A percentile compares a stretch with the other conserved stretches of the same genome.
Evolutionary conservation across 768 basidiomycete genomes (phyloP).

Genomic region (Pleurotus cornucopiae): DNA sequence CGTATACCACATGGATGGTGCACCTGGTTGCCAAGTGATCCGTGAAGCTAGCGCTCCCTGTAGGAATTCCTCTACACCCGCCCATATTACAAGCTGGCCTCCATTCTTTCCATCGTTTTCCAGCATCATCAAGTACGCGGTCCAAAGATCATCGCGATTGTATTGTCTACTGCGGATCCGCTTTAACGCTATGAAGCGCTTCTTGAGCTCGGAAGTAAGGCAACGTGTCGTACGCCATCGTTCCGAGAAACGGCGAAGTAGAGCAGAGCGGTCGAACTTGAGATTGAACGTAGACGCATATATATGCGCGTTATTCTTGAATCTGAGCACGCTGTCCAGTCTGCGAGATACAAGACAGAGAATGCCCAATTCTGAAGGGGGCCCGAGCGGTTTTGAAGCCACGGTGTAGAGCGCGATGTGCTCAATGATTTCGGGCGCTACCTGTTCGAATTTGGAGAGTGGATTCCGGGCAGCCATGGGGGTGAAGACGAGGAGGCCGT

Average conservation of each 20-base stretch:
- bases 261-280: constrained; percentile 41
- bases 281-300: constrained; percentile 39
- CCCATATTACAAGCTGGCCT: constrained; percentile 38
- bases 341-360: constrained; percentile 34
- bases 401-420: constrained; percentile 38
- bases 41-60: constrained; percentile 15
- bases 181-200: constrained; percentile 35
- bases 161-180: constrained; percentile 30
- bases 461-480: constrained; percentile 13
- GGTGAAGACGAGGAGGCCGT: constrained; percentile 1
- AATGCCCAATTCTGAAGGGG: constrained; percentile 33
- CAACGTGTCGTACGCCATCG: constrained; percentile 32
- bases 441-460: constrained; percentile 13
- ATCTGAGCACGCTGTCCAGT: constrained; percentile 30
- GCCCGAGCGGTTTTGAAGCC: constrained; percentile 34
- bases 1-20: constrained; percentile 15
- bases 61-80: constrained; percentile 13
- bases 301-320: constrained; percentile 30
- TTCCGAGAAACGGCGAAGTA: constrained; percentile 31
- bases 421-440: constrained; percentile 30
- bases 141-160: constrained; percentile 45
- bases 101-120: constrained; percentile 49
- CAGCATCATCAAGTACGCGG: constrained; percentile 44
- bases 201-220: constrained; percentile 38
- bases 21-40: constrained; percentile 7